Percentiles rank a stretch among this genome's conserved stretches.
Conservation (phyloP, 2,329 filamentous ascomycete genomes). For the Scortechinia acanthostroma region DNA sequence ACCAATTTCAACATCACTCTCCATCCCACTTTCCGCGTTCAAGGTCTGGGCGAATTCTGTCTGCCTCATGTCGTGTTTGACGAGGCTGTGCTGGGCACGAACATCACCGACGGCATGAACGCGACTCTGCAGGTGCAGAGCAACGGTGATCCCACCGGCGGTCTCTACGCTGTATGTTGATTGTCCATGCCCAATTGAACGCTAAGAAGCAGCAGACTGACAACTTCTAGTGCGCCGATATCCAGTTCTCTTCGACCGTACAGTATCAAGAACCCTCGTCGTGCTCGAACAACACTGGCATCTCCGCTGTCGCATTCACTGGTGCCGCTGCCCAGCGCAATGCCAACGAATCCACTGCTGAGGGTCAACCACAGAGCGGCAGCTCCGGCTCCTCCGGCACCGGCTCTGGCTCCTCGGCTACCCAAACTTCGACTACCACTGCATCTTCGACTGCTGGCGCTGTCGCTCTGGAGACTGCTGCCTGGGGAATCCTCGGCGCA, state of each 20-base stretch:
- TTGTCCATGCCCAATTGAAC: neutral
- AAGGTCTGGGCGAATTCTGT: constrained; percentile 26
- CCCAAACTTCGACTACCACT: constrained; percentile 6
- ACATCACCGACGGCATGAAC: constrained; percentile 35
- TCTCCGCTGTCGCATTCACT: constrained; percentile 20
- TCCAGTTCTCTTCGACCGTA: constrained; percentile 32
- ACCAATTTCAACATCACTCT: constrained; percentile 39
- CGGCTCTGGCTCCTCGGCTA: neutral
- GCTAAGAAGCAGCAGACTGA: neutral
- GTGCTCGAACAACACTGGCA: constrained; percentile 40
- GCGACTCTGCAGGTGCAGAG: constrained; percentile 43
- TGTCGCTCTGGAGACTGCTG: constrained; percentile 18
- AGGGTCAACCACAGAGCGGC: neutral
- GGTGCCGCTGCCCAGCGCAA: neutral
- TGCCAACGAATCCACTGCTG: neutral
- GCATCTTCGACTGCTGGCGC: constrained; percentile 19
- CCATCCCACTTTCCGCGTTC: constrained; percentile 31
- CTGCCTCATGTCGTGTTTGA: constrained; percentile 19
- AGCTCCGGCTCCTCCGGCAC: too few relatives aligned
- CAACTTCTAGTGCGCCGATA: constrained; percentile 36
- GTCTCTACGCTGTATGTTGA: constrained; percentile 34
- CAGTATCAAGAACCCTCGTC: constrained; percentile 19
- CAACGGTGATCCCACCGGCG: constrained; percentile 37
- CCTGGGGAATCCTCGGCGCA: constrained; percentile 24
- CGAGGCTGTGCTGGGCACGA: constrained; percentile 17